Evolutionary conservation across 139 green algal species (phyloP).

Genomic region (Haematococcus lacustris): DNA sequence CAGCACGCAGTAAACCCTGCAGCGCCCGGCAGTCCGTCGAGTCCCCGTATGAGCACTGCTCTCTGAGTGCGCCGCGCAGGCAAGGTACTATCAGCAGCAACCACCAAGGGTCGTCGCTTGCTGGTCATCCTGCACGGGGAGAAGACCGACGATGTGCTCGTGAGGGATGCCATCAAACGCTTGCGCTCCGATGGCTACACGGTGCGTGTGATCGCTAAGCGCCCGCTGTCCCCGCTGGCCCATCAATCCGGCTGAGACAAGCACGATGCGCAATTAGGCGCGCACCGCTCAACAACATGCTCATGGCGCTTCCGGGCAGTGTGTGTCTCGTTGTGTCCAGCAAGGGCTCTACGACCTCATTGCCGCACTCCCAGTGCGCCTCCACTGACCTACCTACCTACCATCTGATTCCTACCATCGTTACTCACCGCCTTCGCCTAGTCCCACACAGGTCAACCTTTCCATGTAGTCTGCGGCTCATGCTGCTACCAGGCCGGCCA

Average conservation of each 20-base stretch:
- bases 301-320: background rate
- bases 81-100: no score
- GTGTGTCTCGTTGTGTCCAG: background rate
- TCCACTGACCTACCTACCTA: background rate
- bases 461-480: background rate
- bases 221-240: no score
- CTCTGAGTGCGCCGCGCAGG: no score
- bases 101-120: background rate
- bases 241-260: background rate
- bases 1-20: no score
- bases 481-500: background rate
- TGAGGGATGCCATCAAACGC: conserved; percentile 6
- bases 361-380: background rate
- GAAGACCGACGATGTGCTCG: conserved; percentile 4
- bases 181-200: conserved; percentile 3
- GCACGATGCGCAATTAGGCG: background rate
- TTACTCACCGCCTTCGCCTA: background rate
- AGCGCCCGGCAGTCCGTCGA: no score
- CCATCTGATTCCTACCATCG: background rate
- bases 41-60: no score
- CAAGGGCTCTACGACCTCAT: background rate
- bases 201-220: conserved; percentile 2
- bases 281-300: background rate
- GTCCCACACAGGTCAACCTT: background rate
- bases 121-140: background rate